Conservation (phyloP, 129 eudicot genomes). For the Tagetes erecta region DNA sequence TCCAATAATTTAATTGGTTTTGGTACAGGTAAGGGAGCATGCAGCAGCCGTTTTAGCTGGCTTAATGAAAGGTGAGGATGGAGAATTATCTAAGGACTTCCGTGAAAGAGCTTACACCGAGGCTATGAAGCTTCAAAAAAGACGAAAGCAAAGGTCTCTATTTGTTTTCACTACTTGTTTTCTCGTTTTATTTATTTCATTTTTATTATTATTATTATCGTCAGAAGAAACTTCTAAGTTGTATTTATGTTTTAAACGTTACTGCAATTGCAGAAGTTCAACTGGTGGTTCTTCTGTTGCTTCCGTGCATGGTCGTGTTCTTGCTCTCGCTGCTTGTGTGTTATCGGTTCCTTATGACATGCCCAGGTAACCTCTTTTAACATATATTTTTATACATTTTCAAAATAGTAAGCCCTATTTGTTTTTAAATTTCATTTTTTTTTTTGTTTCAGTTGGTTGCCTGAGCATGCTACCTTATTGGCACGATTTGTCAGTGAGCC, state of each 20-base stretch:
- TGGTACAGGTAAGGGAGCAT: slow-evolving; percentile 90
- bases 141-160: slow-evolving; percentile 65
- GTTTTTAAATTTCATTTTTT: neutral
- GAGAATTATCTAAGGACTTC: slow-evolving; percentile 65
- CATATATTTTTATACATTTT: neutral
- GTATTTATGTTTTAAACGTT: slow-evolving; percentile 5
- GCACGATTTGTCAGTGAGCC: slow-evolving; percentile 91
- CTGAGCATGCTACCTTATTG: slow-evolving; percentile 90
- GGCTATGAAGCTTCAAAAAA: slow-evolving; percentile 59
- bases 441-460: slow-evolving; percentile 83
- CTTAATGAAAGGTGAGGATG: slow-evolving; percentile 92
- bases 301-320: slow-evolving; percentile 75
- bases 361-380: slow-evolving; percentile 65
- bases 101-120: slow-evolving; percentile 79
- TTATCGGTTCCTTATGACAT: slow-evolving; percentile 94
- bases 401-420: neutral
- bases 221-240: neutral
- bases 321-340: slow-evolving; percentile 93
- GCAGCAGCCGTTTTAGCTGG: slow-evolving; percentile 99
- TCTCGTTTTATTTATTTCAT: too few species aligned
- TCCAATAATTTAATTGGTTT: slow-evolving; percentile 1
- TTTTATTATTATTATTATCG: neutral
- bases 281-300: slow-evolving; percentile 61
- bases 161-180: neutral
- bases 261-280: slow-evolving; percentile 42